A percentile compares a stretch with the other conserved stretches of the same genome.
These are phyloP conservation scores for Populus euphratica DNA, from an alignment of 345 rosid genomes.

Conservation along the genomic window DNA sequence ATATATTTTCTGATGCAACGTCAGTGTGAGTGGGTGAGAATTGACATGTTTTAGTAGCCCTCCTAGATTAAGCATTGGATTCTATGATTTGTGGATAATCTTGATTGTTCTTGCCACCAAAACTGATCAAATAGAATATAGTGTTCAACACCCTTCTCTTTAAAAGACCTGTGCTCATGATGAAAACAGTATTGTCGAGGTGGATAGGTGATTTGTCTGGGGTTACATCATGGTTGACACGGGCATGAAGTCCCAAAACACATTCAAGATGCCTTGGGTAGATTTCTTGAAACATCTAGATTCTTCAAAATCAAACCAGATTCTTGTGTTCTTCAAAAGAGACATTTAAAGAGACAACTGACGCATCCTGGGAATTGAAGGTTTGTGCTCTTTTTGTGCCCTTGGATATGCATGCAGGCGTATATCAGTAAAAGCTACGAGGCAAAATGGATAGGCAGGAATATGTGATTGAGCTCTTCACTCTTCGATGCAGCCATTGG, in stretches of 20 bases:
- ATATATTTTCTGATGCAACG: not conserved
- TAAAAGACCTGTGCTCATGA: not conserved
- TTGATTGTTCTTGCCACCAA: conserved; percentile 6
- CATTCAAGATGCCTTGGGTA: not conserved
- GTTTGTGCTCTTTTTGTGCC: not conserved
- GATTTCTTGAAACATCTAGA: not conserved
- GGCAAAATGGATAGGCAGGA: conserved; percentile 5
- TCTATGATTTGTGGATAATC: conserved; percentile 8
- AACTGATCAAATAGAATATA: not conserved
- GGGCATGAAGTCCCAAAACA: not conserved
- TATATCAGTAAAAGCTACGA: not conserved
- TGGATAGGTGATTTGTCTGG: not conserved
- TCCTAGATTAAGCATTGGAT: conserved; percentile 14
- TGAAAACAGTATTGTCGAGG: not conserved
- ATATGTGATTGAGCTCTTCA: not conserved
- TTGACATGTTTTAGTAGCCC: not conserved
- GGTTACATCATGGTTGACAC: conserved; percentile 4
- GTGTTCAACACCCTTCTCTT: not conserved
- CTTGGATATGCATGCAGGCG: not conserved
- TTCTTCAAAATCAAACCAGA: not conserved
- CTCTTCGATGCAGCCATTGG: not conserved
- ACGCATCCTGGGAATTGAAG: not conserved
- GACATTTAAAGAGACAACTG: not conserved
- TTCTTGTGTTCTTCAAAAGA: not conserved
- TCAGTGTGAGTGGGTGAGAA: conserved; percentile 4